phyloP scores from a whole-genome alignment of 345 rosid genomes.

The Pistacia integerrima region DNA sequence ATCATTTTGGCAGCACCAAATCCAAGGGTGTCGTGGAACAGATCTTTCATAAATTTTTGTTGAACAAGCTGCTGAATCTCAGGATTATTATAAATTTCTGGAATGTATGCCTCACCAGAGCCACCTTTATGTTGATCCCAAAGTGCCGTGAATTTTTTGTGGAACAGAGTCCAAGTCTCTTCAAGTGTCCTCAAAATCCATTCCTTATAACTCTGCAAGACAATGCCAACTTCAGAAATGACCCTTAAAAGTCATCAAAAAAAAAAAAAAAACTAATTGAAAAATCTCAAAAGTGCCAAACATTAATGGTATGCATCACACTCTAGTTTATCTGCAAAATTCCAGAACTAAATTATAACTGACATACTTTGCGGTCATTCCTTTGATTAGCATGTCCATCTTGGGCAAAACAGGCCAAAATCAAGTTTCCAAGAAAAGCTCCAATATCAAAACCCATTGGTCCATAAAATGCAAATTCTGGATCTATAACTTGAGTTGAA shows the following conservation, averaged over 20 bases:
- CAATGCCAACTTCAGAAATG: background rate
- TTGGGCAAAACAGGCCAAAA: slow-evolving; percentile 83
- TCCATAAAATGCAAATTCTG: slow-evolving; percentile 86
- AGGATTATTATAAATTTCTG: slow-evolving; percentile 64
- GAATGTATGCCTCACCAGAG: slow-evolving; percentile 77
- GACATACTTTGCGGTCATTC: slow-evolving; percentile 65
- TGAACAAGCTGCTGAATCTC: slow-evolving; percentile 67
- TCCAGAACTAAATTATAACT: too few species aligned
- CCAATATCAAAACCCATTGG: slow-evolving; percentile 95
- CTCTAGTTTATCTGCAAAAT: too few species aligned
- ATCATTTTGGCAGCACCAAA: slow-evolving; percentile 97
- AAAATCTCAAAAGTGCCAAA: background rate
- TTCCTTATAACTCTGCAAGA: slow-evolving; percentile 59
- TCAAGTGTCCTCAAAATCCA: slow-evolving; percentile 73
- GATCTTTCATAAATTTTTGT: slow-evolving; percentile 57
- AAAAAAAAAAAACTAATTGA: too few species aligned
- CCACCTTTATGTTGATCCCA: slow-evolving; percentile 84
- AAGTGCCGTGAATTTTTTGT: slow-evolving; percentile 54
- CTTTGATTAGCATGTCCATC: slow-evolving; percentile 71
- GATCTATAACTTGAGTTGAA: slow-evolving; percentile 90
- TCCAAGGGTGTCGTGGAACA: slow-evolving; percentile 85
- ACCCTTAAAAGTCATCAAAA: too few species aligned
- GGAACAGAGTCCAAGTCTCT: slow-evolving; percentile 78
- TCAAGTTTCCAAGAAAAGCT: slow-evolving; percentile 86
- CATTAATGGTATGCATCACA: background rate